Evolutionary conservation across 305 asterid species (phyloP).

Genomic region (Ruellia speciosa): DNA sequence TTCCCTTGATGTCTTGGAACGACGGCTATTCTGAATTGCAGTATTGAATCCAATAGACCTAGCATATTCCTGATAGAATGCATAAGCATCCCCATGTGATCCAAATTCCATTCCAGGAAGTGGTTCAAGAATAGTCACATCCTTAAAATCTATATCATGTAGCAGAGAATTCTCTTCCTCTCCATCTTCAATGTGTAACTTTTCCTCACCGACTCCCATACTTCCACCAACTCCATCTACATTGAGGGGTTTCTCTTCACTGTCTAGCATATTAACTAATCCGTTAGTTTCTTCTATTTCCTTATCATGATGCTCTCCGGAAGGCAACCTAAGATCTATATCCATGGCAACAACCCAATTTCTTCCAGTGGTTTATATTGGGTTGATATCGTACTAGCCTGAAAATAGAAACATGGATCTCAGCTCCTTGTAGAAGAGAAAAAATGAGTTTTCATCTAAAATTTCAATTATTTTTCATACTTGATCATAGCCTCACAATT

Average conservation of each 20-base stretch:
- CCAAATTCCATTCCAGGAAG: conserved; percentile 84
- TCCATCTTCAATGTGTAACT: conserved; percentile 48
- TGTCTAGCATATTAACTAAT: conserved; percentile 53
- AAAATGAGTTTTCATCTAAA: conserved; percentile 1
- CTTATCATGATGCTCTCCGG: conserved; percentile 64
- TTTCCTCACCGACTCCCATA: conserved; percentile 48
- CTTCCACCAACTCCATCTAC: conserved; percentile 45
- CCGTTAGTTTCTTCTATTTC: conserved; percentile 56
- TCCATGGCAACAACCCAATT: conserved; percentile 48
- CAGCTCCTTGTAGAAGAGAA: conserved; percentile 12
- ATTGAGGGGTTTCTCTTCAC: conserved; percentile 58
- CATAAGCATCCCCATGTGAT: conserved; percentile 78
- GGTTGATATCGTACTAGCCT: too few species aligned
- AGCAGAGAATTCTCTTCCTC: conserved; percentile 49
- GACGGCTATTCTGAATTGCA: conserved; percentile 81
- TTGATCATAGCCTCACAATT: conserved; percentile 7
- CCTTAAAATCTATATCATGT: conserved; percentile 50
- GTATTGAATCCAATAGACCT: conserved; percentile 77
- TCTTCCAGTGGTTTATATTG: conserved; percentile 16
- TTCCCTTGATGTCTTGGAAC: conserved; percentile 77
- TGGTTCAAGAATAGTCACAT: conserved; percentile 75
- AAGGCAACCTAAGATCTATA: conserved; percentile 85
- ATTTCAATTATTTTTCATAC: background rate
- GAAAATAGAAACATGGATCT: conserved; percentile 20
- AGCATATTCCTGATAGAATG: conserved; percentile 82